Evolutionary conservation across 768 basidiomycete species (phyloP).

Genomic region (Trametes villosa): DNA sequence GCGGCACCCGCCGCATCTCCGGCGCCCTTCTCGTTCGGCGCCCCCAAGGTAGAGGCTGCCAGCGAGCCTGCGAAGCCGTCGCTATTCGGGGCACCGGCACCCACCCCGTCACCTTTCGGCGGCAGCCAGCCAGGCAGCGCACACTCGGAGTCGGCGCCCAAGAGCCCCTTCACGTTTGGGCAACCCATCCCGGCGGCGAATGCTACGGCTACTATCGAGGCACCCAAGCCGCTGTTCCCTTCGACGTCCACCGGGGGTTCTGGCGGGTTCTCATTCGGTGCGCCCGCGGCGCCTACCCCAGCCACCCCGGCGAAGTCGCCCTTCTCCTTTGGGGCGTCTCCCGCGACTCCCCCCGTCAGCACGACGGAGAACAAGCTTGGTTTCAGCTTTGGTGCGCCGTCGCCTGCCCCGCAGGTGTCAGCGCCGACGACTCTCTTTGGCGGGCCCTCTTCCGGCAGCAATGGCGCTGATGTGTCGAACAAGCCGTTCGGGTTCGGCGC

Average conservation of each 20-base stretch:
- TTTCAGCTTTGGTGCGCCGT: conserved; percentile 48
- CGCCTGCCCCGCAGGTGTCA: conserved; percentile 34
- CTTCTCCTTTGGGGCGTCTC: conserved; percentile 42
- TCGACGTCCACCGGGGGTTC: conserved; percentile 29
- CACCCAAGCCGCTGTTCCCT: conserved; percentile 48
- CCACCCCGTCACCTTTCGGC: conserved; percentile 20
- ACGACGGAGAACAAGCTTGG: conserved; percentile 35
- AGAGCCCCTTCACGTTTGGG: conserved; percentile 36
- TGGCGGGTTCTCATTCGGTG: conserved; percentile 51
- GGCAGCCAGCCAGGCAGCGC: conserved; percentile 14
- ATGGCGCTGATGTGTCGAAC: conserved; percentile 46
- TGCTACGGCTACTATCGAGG: conserved; percentile 35
- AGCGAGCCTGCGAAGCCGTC: conserved; percentile 23
- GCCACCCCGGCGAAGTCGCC: conserved; percentile 36
- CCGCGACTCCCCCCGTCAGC: conserved; percentile 31
- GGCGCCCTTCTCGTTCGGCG: conserved; percentile 29
- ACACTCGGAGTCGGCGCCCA: conserved; percentile 18
- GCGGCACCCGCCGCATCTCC: conserved; percentile 13
- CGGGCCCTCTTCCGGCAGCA: conserved; percentile 38
- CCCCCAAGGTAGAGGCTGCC: conserved; percentile 11
- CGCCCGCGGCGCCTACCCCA: conserved; percentile 34
- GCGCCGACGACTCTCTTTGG: conserved; percentile 53
- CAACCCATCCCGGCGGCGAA: conserved; percentile 35
- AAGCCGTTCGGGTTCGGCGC: conserved; percentile 62
- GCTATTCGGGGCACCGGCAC: conserved; percentile 18